These are phyloP conservation scores for Penicillium brasilianum DNA, from an alignment of 2,329 filamentous ascomycete species.

Conservation along the genomic window DNA sequence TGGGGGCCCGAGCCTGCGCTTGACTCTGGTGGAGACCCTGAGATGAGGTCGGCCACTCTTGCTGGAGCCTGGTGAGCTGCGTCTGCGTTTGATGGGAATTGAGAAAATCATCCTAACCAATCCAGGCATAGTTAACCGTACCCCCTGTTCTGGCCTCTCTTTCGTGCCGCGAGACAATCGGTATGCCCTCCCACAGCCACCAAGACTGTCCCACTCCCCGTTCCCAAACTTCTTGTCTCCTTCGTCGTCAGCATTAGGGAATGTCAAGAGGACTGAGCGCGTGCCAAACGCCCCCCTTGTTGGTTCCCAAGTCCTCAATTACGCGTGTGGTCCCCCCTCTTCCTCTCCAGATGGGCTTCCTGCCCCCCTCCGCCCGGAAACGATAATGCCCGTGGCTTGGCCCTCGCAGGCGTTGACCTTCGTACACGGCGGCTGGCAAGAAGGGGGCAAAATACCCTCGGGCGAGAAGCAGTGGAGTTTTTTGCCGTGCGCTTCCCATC, in stretches of 20 bases:
- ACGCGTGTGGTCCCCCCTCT: not conserved
- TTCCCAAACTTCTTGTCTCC: conserved; percentile 3
- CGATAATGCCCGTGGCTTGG: conserved; percentile 7
- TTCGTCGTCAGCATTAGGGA: conserved; percentile 1
- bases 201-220: not conserved
- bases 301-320: conserved; percentile 5
- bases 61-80: not conserved
- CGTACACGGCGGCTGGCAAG: not conserved
- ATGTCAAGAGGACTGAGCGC: conserved; percentile 21
- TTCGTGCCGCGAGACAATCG: not conserved
- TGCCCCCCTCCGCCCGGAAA: conserved; percentile 2
- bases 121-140: not conserved
- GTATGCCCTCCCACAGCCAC: not conserved
- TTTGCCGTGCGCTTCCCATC: not conserved
- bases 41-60: not conserved
- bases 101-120: not conserved
- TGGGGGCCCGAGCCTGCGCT: conserved; percentile 4
- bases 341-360: not conserved
- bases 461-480: not conserved
- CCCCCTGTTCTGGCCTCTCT: not conserved
- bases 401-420: not conserved
- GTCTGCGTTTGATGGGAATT: not conserved
- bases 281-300: not conserved
- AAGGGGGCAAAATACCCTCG: not conserved
- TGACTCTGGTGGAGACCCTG: not conserved